Evolutionary conservation across 2,329 filamentous ascomycete genomes (phyloP).

Genomic region (Biscogniauxia mediterranea): DNA sequence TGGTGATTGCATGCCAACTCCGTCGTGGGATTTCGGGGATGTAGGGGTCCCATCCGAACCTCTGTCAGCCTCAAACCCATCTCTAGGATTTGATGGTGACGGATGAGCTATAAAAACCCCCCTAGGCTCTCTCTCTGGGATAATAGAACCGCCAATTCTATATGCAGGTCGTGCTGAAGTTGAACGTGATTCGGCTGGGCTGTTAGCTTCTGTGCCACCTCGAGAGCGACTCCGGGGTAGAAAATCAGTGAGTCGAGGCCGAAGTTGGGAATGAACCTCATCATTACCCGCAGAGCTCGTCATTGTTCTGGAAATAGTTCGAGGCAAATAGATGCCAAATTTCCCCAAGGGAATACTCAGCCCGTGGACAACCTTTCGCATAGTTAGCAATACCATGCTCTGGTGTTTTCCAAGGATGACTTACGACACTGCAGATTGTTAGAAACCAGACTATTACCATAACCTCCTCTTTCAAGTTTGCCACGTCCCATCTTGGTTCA

Average conservation of each 20-base stretch:
- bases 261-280: constrained; percentile 18
- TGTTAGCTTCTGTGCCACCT: constrained; percentile 10
- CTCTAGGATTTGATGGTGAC: constrained; percentile 2
- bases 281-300: constrained; percentile 33
- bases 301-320: constrained; percentile 57
- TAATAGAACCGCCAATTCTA: constrained; percentile 41
- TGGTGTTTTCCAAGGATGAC: constrained; percentile 30
- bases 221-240: constrained; percentile 21
- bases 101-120: constrained; percentile 1
- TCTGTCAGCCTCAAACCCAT: constrained; percentile 1
- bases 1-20: constrained; percentile 14
- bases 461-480: constrained; percentile 62
- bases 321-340: constrained; percentile 60
- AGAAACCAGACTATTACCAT: constrained; percentile 83
- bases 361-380: constrained; percentile 69
- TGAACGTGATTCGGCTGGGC: constrained; percentile 16
- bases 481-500: constrained; percentile 62
- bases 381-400: constrained; percentile 1
- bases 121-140: constrained; percentile 21
- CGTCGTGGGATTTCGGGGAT: not conserved
- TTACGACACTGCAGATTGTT: constrained; percentile 76
- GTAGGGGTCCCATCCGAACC: not conserved
- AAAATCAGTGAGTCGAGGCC: constrained; percentile 10
- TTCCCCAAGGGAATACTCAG: constrained; percentile 77
- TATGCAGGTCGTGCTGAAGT: constrained; percentile 33